Evolutionary conservation across 2,329 filamentous ascomycete genomes (phyloP).

Genomic region (Calonectria ilicicola): DNA sequence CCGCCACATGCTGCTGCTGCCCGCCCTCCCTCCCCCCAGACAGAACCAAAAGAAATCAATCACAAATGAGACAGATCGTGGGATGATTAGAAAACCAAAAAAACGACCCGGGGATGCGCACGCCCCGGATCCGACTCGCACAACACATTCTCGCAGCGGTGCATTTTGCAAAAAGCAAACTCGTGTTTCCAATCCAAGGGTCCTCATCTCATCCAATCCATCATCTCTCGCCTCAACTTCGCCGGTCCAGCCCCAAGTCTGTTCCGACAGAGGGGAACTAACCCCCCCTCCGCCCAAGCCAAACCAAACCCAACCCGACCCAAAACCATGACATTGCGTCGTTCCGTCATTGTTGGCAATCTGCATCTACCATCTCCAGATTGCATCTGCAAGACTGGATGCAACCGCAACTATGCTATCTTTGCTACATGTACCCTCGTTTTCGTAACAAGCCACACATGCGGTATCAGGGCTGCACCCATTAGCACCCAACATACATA

Average conservation of each 20-base stretch:
- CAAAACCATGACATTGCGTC: too few species aligned
- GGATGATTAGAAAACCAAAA: too few species aligned
- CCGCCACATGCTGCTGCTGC: too few species aligned
- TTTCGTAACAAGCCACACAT: neutral
- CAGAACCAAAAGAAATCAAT: neutral
- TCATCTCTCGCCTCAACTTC: neutral
- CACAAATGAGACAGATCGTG: conserved; percentile 9
- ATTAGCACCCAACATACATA: neutral
- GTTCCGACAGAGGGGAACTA: neutral
- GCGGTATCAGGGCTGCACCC: neutral
- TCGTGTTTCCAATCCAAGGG: conserved; percentile 5
- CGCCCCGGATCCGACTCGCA: conserved; percentile 19
- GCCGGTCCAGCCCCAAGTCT: neutral
- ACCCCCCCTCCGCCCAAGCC: neutral
- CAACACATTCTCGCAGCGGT: conserved; percentile 21
- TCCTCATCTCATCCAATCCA: neutral
- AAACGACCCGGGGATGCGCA: neutral
- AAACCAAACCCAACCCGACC: too few species aligned
- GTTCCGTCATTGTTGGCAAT: neutral
- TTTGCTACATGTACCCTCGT: neutral
- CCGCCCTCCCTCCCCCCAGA: neutral
- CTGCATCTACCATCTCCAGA: neutral
- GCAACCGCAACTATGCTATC: neutral
- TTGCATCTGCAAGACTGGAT: neutral
- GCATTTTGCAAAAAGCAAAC: neutral